phyloP scores from a whole-genome alignment of 2,329 filamentous ascomycete species.

The Calonectria ilicicola region DNA sequence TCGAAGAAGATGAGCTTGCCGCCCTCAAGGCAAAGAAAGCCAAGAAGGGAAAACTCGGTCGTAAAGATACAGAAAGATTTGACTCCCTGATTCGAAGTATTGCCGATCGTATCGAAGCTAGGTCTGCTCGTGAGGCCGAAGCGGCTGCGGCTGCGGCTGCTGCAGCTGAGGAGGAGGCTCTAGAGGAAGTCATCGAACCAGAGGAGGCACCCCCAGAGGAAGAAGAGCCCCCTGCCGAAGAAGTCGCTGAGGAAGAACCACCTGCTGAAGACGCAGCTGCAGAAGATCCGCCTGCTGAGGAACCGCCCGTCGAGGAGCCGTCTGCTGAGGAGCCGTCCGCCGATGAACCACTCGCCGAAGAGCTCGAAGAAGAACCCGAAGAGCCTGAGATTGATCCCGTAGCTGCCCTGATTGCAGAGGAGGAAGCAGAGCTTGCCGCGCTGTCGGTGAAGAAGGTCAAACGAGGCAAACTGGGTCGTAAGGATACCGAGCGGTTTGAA shows the following conservation, averaged over 20 bases:
- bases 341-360: constrained; percentile 39
- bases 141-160: constrained; percentile 15
- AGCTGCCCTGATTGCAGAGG: constrained; percentile 19
- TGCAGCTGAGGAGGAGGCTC: background rate
- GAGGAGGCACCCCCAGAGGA: background rate
- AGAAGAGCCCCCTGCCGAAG: constrained; percentile 11
- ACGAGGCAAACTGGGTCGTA: constrained; percentile 39
- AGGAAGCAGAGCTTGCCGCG: constrained; percentile 49
- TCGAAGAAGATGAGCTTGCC: constrained; percentile 56
- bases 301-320: constrained; percentile 34
- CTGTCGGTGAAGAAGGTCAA: constrained; percentile 55
- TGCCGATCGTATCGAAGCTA: constrained; percentile 30
- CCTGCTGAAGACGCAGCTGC: background rate
- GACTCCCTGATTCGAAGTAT: constrained; percentile 31
- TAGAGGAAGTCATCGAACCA: constrained; percentile 32
- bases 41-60: constrained; percentile 50
- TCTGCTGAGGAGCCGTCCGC: constrained; percentile 37
- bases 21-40: constrained; percentile 50
- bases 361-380: constrained; percentile 30
- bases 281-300: constrained; percentile 10
- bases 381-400: background rate
- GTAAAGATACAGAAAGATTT: constrained; percentile 40
- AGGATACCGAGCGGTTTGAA: constrained; percentile 38
- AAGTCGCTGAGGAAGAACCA: constrained; percentile 1
- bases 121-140: constrained; percentile 34